A percentile compares a stretch with the other conserved stretches of the same genome.
phyloP scores from a whole-genome alignment of 148 eudicot genomes.

The Salicornia ramosissima region DNA sequence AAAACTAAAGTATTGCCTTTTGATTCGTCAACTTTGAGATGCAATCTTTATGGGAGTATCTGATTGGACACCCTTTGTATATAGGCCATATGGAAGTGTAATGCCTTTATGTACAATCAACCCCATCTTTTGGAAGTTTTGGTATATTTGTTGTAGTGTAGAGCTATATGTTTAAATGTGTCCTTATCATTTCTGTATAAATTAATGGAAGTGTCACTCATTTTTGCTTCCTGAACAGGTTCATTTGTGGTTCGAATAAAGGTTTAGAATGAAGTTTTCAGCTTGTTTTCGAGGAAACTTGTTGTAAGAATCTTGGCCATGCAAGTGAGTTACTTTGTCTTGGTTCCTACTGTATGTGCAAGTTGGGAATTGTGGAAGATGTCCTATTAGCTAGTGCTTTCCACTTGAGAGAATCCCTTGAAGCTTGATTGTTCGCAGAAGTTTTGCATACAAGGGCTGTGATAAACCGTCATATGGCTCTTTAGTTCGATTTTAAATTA shows the following conservation, averaged over 20 bases:
- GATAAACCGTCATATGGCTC: neutral
- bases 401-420: neutral
- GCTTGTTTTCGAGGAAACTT: neutral
- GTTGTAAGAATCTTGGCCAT: conserved; percentile 6
- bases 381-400: neutral
- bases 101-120: neutral
- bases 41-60: neutral
- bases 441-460: neutral
- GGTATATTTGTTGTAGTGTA: neutral
- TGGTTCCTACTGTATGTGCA: neutral
- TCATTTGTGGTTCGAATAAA: conserved; percentile 79
- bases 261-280: conserved; percentile 34
- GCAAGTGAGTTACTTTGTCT: conserved; percentile 4
- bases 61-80: neutral
- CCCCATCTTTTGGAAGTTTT: neutral
- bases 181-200: neutral
- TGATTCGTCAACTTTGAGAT: neutral
- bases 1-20: too few species aligned
- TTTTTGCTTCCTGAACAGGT: conserved; percentile 48
- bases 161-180: neutral
- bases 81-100: neutral
- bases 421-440: neutral
- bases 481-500: neutral
- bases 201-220: neutral
- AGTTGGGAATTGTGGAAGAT: neutral